phyloP scores from a whole-genome alignment of 2,329 filamentous ascomycete genomes.

The Monascus ruber region DNA sequence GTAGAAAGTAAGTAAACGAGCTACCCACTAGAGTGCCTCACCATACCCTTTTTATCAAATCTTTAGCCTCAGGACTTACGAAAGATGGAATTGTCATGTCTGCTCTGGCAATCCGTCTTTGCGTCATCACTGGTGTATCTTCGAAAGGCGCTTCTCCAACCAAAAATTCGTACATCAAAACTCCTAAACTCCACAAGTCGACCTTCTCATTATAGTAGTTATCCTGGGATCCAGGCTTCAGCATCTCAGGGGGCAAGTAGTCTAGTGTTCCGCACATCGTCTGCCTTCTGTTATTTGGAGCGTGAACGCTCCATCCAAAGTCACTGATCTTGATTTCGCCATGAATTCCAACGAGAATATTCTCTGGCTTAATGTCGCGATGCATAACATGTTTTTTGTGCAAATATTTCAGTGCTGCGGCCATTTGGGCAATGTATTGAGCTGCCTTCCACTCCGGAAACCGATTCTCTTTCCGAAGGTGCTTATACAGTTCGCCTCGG shows the following conservation, averaged over 20 bases:
- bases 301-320: slow-evolving; percentile 97
- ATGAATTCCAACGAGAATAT: slow-evolving; percentile 90
- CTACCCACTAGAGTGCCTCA: neutral
- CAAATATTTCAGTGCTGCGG: slow-evolving; percentile 76
- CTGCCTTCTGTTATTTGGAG: slow-evolving; percentile 81
- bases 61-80: slow-evolving; percentile 78
- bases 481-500: slow-evolving; percentile 80
- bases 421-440: slow-evolving; percentile 83
- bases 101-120: slow-evolving; percentile 71
- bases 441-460: slow-evolving; percentile 81
- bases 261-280: slow-evolving; percentile 97
- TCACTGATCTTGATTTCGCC: slow-evolving; percentile 98
- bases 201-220: slow-evolving; percentile 94
- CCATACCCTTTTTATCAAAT: slow-evolving; percentile 76
- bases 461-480: slow-evolving; percentile 62
- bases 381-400: slow-evolving; percentile 98
- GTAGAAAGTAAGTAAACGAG: slow-evolving; percentile 13
- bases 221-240: slow-evolving; percentile 66
- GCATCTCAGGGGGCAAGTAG: slow-evolving; percentile 97
- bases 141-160: slow-evolving; percentile 96
- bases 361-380: slow-evolving; percentile 94
- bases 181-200: slow-evolving; percentile 89
- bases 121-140: slow-evolving; percentile 89
- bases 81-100: slow-evolving; percentile 91
- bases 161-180: slow-evolving; percentile 91